A percentile compares a stretch with the other conserved stretches of the same genome.
phyloP scores from a whole-genome alignment of 2,329 filamentous ascomycete species.

The Colletotrichum higginsianum region DNA sequence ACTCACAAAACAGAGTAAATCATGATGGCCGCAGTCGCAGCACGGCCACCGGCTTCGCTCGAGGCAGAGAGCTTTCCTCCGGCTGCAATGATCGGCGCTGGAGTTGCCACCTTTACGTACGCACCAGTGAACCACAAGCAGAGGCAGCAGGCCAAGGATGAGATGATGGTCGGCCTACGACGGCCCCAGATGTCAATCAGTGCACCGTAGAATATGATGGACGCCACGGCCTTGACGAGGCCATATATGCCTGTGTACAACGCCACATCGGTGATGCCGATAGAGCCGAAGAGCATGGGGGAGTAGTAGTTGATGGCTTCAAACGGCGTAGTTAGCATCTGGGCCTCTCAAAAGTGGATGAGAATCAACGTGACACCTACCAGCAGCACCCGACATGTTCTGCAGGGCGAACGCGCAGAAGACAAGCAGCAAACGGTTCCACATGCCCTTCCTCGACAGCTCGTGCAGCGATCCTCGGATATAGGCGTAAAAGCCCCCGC shows the following conservation, averaged over 20 bases:
- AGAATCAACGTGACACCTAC: slow-evolving; percentile 41
- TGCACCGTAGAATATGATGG: slow-evolving; percentile 58
- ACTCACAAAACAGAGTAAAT: slow-evolving; percentile 68
- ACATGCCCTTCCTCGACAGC: slow-evolving; percentile 56
- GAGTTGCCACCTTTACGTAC: slow-evolving; percentile 67
- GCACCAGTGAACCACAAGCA: slow-evolving; percentile 68
- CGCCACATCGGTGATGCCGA: slow-evolving; percentile 61
- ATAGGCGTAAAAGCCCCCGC: slow-evolving; percentile 51
- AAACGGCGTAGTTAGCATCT: slow-evolving; percentile 25
- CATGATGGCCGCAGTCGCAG: slow-evolving; percentile 69
- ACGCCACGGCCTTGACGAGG: slow-evolving; percentile 59
- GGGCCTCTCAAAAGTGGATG: neutral
- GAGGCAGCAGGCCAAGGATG: slow-evolving; percentile 62
- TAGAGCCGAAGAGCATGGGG: slow-evolving; percentile 57
- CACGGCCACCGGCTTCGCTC: slow-evolving; percentile 62
- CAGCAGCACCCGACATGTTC: slow-evolving; percentile 58
- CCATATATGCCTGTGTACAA: slow-evolving; percentile 68
- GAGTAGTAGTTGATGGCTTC: slow-evolving; percentile 61
- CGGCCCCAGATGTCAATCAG: slow-evolving; percentile 59
- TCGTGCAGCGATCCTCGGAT: slow-evolving; percentile 54
- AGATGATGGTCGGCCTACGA: slow-evolving; percentile 60
- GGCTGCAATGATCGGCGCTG: slow-evolving; percentile 59
- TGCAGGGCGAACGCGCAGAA: slow-evolving; percentile 56
- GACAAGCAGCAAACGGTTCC: slow-evolving; percentile 56
- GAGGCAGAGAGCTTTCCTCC: slow-evolving; percentile 59